Base-by-base conservation (phyloP, 306 rosid genomes). In the Calophaca sinica region DNA sequence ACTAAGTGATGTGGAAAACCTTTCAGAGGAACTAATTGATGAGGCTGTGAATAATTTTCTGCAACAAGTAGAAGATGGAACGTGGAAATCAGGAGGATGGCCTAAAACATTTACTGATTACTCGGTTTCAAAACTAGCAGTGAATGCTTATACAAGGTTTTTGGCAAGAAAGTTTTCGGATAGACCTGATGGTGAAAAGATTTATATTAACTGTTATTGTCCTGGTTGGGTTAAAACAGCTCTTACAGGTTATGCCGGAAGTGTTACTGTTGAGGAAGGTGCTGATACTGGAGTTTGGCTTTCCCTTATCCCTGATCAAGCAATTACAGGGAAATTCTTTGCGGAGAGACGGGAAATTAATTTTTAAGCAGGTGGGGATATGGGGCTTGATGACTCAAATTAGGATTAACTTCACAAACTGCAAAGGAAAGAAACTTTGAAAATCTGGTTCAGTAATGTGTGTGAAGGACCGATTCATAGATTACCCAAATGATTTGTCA, bases 221-320 rank as follows among this genome's bases (percentile, higher is more conserved):
- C 98, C 96, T 1, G 98, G 98, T 28, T 93, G 93, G 97, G 97
- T 88, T 44, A 93, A 93, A 88, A 93, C 98, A 51, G 92, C 97
- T 62, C 88, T 93, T 70, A 93, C 98, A 0, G 96, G 97, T 35
- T 91, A 79, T 83, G 92, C 93, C 54, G 98, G 98, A 79, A 89
- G 87, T 78, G 74, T 89, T 38, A 61, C 93, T 15, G 92, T 84
- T 2, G 97, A 93, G 78, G 92, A 81, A 62, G 98, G 97, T 58
- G 98, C 98, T 73, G 98, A 93, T 85, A 86, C 97, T 77, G 98
- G 83, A 8, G 96, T 90, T 2, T 90, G 98, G 98, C 96, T 93
- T 81, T 86, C 96, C 76, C 90, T 93, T 79, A 91, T 90, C 75
- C 91, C 93, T 28, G 98, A 93, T 46, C 91, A 86, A 75, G 86